Evolutionary conservation across 345 rosid species (phyloP).

Genomic region (Eucalyptus regnans): DNA sequence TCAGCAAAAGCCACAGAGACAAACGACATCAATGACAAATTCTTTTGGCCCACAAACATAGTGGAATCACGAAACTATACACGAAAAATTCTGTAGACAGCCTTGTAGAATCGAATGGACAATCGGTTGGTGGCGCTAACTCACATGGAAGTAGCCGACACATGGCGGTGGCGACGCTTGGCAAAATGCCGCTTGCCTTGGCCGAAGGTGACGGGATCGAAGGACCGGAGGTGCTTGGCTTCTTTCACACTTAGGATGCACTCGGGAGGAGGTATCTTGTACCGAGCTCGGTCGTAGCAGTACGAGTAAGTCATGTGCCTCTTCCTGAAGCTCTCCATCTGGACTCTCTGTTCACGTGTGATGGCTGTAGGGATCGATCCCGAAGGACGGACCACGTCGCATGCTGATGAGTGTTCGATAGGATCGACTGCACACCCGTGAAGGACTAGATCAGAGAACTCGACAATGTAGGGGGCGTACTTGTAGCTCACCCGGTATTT

Average conservation of each 20-base stretch:
- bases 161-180: conserved; percentile 15
- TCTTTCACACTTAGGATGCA: conserved; percentile 49
- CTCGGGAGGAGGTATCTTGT: conserved; percentile 51
- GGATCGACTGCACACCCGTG: conserved; percentile 95
- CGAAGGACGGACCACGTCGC: conserved; percentile 23
- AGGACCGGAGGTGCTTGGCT: conserved; percentile 45
- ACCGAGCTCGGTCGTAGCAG: conserved; percentile 79
- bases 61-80: background rate
- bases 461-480: conserved; percentile 62
- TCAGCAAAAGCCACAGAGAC: background rate
- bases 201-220: conserved; percentile 77
- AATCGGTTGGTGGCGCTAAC: background rate
- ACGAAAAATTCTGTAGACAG: background rate
- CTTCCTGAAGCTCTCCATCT: conserved; percentile 57
- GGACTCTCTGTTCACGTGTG: conserved; percentile 22
- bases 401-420: conserved; percentile 35
- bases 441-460: conserved; percentile 60
- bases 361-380: conserved; percentile 15
- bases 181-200: conserved; percentile 28
- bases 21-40: background rate
- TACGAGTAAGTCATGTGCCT: conserved; percentile 89
- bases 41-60: background rate
- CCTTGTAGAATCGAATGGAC: background rate
- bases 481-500: conserved; percentile 90
- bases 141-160: background rate